phyloP scores from a whole-genome alignment of 2,329 filamentous ascomycete species.

The Trichoderma semiorbis region DNA sequence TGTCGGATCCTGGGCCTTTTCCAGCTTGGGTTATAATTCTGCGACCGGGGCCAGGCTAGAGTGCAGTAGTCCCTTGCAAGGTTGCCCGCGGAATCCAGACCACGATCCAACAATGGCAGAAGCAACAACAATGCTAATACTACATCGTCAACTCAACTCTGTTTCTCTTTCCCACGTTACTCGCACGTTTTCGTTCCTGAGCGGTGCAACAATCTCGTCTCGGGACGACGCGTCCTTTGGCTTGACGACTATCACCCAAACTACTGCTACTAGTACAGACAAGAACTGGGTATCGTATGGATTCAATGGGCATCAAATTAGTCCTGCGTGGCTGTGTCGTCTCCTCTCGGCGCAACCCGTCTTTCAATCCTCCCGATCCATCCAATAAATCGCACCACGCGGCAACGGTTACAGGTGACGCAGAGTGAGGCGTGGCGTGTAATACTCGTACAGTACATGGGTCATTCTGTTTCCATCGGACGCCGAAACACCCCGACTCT shows the following conservation, averaged over 20 bases:
- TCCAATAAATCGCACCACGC: not conserved
- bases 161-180: not conserved
- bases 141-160: not conserved
- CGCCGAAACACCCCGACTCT: not conserved
- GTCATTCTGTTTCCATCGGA: not conserved
- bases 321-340: slow-evolving; percentile 3
- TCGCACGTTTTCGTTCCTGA: not conserved
- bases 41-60: not conserved
- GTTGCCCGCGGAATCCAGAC: not conserved
- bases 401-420: not conserved
- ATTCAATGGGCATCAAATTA: not conserved
- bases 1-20: not conserved
- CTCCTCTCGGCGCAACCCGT: not conserved
- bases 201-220: not conserved
- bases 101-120: not conserved
- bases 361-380: not conserved
- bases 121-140: not conserved
- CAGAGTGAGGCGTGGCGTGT: not conserved
- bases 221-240: not conserved
- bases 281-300: not conserved
- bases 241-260: not conserved
- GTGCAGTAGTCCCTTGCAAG: not conserved
- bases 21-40: not conserved
- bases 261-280: not conserved
- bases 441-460: not conserved